Evolutionary conservation across 352 stramenopile species (phyloP), one percentile per base, ranked within the genome.

Genomic region (Phytophthora europaea): DNA sequence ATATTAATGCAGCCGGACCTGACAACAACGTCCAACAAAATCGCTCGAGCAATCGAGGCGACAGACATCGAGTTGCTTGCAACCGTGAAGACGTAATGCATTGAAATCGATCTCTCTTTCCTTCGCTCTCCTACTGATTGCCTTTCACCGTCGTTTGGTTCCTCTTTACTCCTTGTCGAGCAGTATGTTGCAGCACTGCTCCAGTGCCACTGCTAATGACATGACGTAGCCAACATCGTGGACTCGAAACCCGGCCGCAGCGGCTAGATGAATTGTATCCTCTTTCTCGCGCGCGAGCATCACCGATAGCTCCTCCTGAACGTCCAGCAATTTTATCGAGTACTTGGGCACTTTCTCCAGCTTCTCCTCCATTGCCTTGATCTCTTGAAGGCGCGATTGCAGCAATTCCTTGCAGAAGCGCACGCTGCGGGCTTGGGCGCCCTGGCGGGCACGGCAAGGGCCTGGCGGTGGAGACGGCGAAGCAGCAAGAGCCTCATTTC

Each of bases 331-430:
- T n/a, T 61, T 61, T 10, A 55, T 2, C 15, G 36, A 55, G 15
- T 68, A 55, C 34, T 68, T 48, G 1, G 61, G 12, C 34, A 68
- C 4, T 33, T 33, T 60, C 3, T 45, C 9, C 6, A 57, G 23
- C 16, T 55, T 61, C 7, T 15, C 18, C 47, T 61, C 51, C 18
- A 68, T 54, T 1, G 1, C 16, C 18, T 68, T 12, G 7, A 68
- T 61, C 3, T 61, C 34, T n/a, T 61, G 61, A 1, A 56, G 23
- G 2, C 51, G 23, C 6, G 50, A 61, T 1, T 23, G 51, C 26
- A 68, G 20, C n/a, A 68, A 26, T 15, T 68, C 38, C 61, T 68
- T 61, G 34, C 38, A 60, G 2, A 67, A n/a, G n/a, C n/a, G n/a
- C n/a, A n/a, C n/a, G n/a, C n/a, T n/a, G n/a, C n/a, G n/a, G n/a